phyloP scores from a whole-genome alignment of 2,329 filamentous ascomycete genomes.

The Atkinsonella hypoxylon region DNA sequence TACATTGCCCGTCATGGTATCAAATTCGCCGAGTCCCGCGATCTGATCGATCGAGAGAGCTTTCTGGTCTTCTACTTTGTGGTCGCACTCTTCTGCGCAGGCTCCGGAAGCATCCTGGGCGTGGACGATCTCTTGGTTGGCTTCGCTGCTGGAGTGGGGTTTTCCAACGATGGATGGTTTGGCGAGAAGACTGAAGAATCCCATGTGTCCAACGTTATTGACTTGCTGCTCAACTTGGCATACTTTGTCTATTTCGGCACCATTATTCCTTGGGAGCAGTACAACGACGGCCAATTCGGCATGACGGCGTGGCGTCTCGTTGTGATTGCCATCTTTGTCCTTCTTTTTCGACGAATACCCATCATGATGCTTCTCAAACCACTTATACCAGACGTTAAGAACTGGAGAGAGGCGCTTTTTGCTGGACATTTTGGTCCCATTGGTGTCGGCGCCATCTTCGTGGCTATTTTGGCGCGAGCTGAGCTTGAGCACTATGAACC shows the following conservation, averaged over 20 bases:
- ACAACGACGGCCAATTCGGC: slow-evolving; percentile 63
- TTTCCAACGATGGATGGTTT: slow-evolving; percentile 99
- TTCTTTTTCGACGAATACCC: slow-evolving; percentile 91
- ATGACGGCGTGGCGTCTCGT: slow-evolving; percentile 79
- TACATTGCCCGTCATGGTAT: slow-evolving; percentile 88
- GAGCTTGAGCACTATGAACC: slow-evolving; percentile 70
- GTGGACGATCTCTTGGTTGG: slow-evolving; percentile 90
- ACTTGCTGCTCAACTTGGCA: slow-evolving; percentile 87
- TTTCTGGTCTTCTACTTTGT: slow-evolving; percentile 99
- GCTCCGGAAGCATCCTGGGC: slow-evolving; percentile 81
- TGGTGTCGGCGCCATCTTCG: slow-evolving; percentile 91
- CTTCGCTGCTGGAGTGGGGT: slow-evolving; percentile 92
- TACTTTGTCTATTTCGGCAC: slow-evolving; percentile 98
- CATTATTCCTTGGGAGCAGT: slow-evolving; percentile 92
- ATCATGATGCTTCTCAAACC: slow-evolving; percentile 89
- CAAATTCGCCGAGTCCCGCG: slow-evolving; percentile 70
- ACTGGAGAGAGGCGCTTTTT: slow-evolving; percentile 93
- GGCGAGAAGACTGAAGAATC: slow-evolving; percentile 96
- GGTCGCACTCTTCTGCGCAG: slow-evolving; percentile 87
- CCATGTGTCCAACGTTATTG: slow-evolving; percentile 98
- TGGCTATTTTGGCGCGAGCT: slow-evolving; percentile 84
- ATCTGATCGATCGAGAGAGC: slow-evolving; percentile 89
- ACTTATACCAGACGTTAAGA: slow-evolving; percentile 91
- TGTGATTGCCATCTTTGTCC: slow-evolving; percentile 86
- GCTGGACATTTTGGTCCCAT: slow-evolving; percentile 97